Evolutionary conservation across 2,329 filamentous ascomycete genomes (phyloP).

Genomic region (Dendrostoma leiphaemia): DNA sequence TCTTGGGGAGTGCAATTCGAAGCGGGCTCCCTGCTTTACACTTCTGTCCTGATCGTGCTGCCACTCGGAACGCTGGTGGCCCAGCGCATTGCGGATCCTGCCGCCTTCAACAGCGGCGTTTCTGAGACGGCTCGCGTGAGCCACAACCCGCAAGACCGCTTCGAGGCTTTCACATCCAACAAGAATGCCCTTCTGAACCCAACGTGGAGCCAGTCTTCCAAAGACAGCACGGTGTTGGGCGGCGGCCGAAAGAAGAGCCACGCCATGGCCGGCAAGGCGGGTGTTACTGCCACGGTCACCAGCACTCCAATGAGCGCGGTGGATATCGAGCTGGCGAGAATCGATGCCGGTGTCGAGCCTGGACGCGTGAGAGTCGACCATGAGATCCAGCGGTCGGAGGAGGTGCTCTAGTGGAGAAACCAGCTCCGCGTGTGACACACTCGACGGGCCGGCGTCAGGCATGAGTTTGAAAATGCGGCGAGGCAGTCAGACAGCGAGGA

Average conservation of each 20-base stretch:
- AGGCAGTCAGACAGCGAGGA: too few relatives aligned
- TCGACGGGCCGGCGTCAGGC: too few relatives aligned
- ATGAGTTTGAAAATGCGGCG: too few relatives aligned
- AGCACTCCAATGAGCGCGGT: conserved; percentile 22
- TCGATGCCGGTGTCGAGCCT: conserved; percentile 23
- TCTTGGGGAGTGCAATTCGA: conserved; percentile 43
- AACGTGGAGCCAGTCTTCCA: conserved; percentile 13
- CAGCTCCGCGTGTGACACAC: background rate
- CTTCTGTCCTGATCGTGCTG: conserved; percentile 49
- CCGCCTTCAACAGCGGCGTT: conserved; percentile 22
- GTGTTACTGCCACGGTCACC: conserved; percentile 10
- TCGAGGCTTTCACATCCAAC: conserved; percentile 11
- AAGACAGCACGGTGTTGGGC: conserved; percentile 13
- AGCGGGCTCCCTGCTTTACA: conserved; percentile 46
- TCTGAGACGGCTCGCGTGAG: conserved; percentile 9
- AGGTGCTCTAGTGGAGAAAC: conserved; percentile 24
- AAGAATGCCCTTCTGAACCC: conserved; percentile 12
- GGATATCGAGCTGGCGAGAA: conserved; percentile 32
- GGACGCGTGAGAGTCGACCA: conserved; percentile 28
- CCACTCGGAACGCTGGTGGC: conserved; percentile 52
- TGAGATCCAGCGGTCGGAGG: conserved; percentile 31
- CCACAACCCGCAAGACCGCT: conserved; percentile 21
- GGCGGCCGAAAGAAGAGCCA: conserved; percentile 5
- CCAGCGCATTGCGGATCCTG: conserved; percentile 38
- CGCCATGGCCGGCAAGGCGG: conserved; percentile 23